phyloP scores from a whole-genome alignment of 768 basidiomycete species.

The Dioszegia crocea region DNA sequence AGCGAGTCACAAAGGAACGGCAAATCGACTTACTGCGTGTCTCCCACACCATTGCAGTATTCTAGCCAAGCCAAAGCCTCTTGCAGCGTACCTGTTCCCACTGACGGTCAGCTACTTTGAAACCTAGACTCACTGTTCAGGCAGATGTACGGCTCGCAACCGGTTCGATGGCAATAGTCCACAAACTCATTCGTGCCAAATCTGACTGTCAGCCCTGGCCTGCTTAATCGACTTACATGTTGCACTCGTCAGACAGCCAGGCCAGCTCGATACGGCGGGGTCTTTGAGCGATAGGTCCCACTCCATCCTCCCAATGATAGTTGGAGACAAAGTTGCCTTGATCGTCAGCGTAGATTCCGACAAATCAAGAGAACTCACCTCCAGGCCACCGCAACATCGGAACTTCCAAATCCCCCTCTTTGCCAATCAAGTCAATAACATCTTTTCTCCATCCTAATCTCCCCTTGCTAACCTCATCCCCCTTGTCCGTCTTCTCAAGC shows the following conservation, averaged over 20 bases:
- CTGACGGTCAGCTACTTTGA: conserved; percentile 13
- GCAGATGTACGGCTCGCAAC: conserved; percentile 60
- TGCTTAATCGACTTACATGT: conserved; percentile 3
- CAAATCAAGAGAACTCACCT: conserved; percentile 46
- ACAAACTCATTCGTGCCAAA: conserved; percentile 62
- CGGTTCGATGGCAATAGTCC: conserved; percentile 56
- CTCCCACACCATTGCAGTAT: conserved; percentile 59
- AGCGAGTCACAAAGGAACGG: conserved; percentile 16
- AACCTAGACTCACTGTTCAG: conserved; percentile 53
- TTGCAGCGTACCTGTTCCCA: conserved; percentile 63
- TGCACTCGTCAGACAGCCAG: conserved; percentile 50
- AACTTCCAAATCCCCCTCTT: conserved; percentile 53
- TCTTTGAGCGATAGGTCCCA: conserved; percentile 56
- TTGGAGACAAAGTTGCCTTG: conserved; percentile 56
- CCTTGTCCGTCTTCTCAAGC: conserved; percentile 44
- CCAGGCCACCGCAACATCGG: conserved; percentile 59
- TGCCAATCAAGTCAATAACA: conserved; percentile 53
- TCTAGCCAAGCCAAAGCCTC: conserved; percentile 62
- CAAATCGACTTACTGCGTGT: conserved; percentile 42
- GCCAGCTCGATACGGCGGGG: conserved; percentile 61
- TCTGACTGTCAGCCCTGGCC: conserved; percentile 6
- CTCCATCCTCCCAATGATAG: conserved; percentile 61
- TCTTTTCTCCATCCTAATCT: conserved; percentile 57
- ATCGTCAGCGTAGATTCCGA: conserved; percentile 52
- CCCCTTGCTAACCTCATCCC: conserved; percentile 49